Base-by-base conservation (phyloP, 345 rosid species). In the Acer negundo region DNA sequence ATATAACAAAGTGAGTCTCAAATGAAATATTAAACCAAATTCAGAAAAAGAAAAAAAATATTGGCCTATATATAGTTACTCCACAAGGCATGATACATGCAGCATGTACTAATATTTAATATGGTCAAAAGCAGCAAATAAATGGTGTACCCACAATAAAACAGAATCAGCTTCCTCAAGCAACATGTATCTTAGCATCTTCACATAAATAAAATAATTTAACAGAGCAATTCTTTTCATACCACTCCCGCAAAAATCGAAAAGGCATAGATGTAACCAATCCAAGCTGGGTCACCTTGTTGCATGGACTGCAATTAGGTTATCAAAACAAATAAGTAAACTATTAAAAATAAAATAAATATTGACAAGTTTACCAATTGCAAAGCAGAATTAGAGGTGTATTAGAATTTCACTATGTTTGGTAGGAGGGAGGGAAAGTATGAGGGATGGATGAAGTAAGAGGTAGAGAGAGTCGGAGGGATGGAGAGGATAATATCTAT, bases 211-310 rank as follows among this genome's bases (percentile, higher is more conserved):
- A 13, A 73, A 75, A 49, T 35, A 69, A 46, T 69, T 65, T 46
- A 78, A 79, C n/a, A 46, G 38, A 76, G 20, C 24, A 66, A 19
- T 11, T 24, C 10, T 49, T 19, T 78, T 55, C 95, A 51, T 96
- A 96, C 99, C 99, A 96, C 99, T 83, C 98, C 99, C 72, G 78
- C 90, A 79, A 94, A 96, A 77, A 96, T 96, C 80, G 88, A 85
- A 86, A 94, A 85, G 69, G 99, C 99, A 71, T 91, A 96, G 84
- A 96, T 78, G 80, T 96, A 96, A 69, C 99, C 99, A 69, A 89
- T 87, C 95, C 90, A 94, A 73, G 97, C 95, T 74, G 98, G 97
- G 82, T 89, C 95, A 47, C 90, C 93, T 76, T 79, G 87, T 92
- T 96, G 99, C 99, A 96, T 96, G 72, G 99, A 94, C 99, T 96